phyloP scores from a whole-genome alignment of 352 stramenopile species.

The Saprolegnia diclina region DNA sequence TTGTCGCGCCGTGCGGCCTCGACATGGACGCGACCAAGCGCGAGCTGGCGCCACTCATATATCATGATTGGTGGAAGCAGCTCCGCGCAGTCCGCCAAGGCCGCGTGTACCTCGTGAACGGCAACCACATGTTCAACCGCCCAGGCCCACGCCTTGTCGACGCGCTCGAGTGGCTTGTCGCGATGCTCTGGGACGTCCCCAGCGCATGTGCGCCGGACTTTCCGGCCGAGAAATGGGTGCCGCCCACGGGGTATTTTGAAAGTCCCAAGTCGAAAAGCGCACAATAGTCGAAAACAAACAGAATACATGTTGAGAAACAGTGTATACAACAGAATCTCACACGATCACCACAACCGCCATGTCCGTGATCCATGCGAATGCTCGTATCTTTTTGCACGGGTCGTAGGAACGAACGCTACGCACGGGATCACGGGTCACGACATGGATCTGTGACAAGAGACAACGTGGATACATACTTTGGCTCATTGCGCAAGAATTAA shows the following conservation, averaged over 20 bases:
- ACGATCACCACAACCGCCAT: too few relatives aligned
- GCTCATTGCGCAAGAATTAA: too few relatives aligned
- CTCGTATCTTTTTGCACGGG: too few relatives aligned
- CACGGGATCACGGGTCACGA: too few relatives aligned
- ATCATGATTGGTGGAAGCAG: neutral
- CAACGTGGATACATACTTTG: too few relatives aligned
- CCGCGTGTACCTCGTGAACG: constrained; percentile 19
- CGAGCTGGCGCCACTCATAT: neutral
- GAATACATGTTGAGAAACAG: neutral
- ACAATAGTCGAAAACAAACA: neutral
- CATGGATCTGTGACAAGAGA: too few relatives aligned
- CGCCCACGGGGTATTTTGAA: constrained; percentile 1
- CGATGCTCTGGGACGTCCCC: neutral
- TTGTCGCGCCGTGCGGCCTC: constrained; percentile 18
- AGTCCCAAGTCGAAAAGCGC: neutral
- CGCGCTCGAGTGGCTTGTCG: constrained; percentile 25
- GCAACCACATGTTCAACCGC: constrained; percentile 28
- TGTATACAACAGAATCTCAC: neutral
- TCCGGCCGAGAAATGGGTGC: constrained; percentile 7
- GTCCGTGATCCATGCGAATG: too few relatives aligned
- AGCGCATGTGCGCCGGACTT: neutral
- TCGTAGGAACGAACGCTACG: too few relatives aligned
- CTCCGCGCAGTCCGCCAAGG: neutral
- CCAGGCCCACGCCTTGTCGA: constrained; percentile 25
- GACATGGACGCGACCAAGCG: constrained; percentile 9